Evolutionary conservation across 306 rosid species (phyloP).

Genomic region (Citrullus amarus): DNA sequence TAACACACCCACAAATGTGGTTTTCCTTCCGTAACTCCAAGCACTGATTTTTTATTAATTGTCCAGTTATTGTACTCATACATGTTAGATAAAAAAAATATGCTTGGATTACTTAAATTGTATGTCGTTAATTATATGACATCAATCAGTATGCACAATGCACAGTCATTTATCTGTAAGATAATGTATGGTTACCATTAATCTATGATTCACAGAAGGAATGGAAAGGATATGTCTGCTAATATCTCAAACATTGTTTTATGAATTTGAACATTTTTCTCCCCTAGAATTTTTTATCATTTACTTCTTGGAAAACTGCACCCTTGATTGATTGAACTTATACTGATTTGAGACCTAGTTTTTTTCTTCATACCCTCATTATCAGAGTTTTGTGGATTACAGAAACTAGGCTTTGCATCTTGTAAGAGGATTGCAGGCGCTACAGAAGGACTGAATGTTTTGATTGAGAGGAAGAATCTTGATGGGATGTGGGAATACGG

Average conservation of each 20-base stretch:
- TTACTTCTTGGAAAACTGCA: not conserved
- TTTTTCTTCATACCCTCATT: not conserved
- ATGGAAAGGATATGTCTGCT: not conserved
- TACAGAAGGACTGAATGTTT: conserved; percentile 90
- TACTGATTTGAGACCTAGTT: not conserved
- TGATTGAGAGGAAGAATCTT: conserved; percentile 60
- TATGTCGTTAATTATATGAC: not conserved
- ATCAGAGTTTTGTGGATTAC: conserved; percentile 16
- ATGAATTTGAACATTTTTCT: not conserved
- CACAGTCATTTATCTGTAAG: not conserved
- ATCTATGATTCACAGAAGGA: not conserved
- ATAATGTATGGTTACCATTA: not conserved
- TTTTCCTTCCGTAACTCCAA: not conserved
- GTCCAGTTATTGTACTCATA: not conserved
- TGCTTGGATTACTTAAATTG: not conserved
- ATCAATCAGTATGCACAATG: not conserved
- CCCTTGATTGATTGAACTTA: conserved; percentile 6
- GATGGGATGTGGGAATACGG: conserved; percentile 88
- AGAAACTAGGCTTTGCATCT: conserved; percentile 95
- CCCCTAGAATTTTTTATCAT: not conserved
- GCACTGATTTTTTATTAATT: not conserved
- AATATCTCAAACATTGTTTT: not conserved
- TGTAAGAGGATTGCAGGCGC: conserved; percentile 72
- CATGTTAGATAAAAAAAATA: not conserved
- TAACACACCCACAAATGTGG: not conserved